Percentiles rank a stretch among this genome's conserved stretches.
These are phyloP conservation scores for Alternaria gaisen DNA, from an alignment of 2,329 filamentous ascomycete species.

Conservation along the genomic window DNA sequence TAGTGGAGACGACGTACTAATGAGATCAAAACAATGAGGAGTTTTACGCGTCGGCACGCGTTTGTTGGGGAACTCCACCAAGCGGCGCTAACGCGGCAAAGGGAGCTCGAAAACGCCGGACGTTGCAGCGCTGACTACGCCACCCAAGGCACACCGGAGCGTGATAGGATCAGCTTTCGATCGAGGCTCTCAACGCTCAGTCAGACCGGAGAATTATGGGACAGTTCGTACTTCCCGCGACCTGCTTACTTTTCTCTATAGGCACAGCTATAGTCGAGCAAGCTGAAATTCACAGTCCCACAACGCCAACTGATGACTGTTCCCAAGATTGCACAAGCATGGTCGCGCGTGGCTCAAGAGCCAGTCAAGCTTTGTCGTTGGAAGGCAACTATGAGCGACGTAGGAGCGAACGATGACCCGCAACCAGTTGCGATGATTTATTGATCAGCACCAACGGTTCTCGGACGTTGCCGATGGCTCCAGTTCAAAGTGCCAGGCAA, in stretches of 20 bases:
- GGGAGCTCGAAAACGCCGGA: slow-evolving; percentile 22
- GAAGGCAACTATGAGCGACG: slow-evolving; percentile 2
- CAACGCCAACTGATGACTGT: neutral
- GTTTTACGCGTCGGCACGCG: slow-evolving; percentile 24
- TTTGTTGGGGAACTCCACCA: slow-evolving; percentile 26
- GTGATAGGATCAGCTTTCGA: slow-evolving; percentile 8
- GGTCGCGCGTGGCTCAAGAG: neutral
- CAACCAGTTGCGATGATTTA: slow-evolving; percentile 5
- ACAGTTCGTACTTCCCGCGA: neutral
- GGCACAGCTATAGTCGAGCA: neutral
- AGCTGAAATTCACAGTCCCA: slow-evolving; percentile 10
- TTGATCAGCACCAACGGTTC: neutral
- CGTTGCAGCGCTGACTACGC: slow-evolving; percentile 24
- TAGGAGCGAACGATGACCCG: neutral
- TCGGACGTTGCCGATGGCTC: neutral
- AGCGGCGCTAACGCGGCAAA: slow-evolving; percentile 18
- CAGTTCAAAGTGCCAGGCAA: neutral
- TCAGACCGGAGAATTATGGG: slow-evolving; percentile 13
- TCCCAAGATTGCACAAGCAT: neutral
- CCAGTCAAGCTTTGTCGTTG: slow-evolving; percentile 20
- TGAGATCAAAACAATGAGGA: slow-evolving; percentile 5
- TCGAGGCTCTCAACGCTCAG: slow-evolving; percentile 11
- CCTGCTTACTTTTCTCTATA: neutral
- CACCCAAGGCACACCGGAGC: slow-evolving; percentile 12
- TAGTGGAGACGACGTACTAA: neutral